These are phyloP conservation scores for Beauveria sp. DNA, from an alignment of 2,329 filamentous ascomycete species.

Conservation along the genomic window DNA sequence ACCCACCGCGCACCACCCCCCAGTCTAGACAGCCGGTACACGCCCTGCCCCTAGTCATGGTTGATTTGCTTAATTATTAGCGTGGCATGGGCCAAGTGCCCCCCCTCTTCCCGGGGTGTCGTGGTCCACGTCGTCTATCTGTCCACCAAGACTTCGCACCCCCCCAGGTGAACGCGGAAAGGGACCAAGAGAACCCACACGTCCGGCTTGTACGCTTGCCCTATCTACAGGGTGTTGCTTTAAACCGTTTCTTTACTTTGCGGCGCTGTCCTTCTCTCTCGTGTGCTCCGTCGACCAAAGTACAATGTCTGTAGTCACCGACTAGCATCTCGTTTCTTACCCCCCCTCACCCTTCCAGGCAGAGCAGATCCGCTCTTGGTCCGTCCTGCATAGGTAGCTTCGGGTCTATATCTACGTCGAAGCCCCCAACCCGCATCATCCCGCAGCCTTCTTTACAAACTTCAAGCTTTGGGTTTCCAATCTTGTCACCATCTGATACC, in stretches of 20 bases:
- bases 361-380: constrained; percentile 8
- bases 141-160: not conserved
- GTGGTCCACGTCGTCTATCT: not conserved
- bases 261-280: not conserved
- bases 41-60: not conserved
- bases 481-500: not conserved
- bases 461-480: constrained; percentile 1
- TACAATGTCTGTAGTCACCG: constrained; percentile 5
- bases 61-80: constrained; percentile 2
- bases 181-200: constrained; percentile 2
- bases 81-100: not conserved
- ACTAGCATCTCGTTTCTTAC: constrained; percentile 6
- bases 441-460: constrained; percentile 6
- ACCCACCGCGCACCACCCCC: not conserved
- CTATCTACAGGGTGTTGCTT: constrained; percentile 2
- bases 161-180: not conserved
- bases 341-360: not conserved
- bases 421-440: constrained; percentile 11
- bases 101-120: constrained; percentile 8
- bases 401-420: constrained; percentile 10
- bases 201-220: not conserved
- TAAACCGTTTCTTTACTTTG: not conserved
- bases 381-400: constrained; percentile 11
- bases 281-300: not conserved
- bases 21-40: not conserved